Evolutionary conservation across 1,284 basidiomycete species (phyloP), one percentile per base, ranked within the genome.

Genomic region (Sanghuangporus sanghuang): DNA sequence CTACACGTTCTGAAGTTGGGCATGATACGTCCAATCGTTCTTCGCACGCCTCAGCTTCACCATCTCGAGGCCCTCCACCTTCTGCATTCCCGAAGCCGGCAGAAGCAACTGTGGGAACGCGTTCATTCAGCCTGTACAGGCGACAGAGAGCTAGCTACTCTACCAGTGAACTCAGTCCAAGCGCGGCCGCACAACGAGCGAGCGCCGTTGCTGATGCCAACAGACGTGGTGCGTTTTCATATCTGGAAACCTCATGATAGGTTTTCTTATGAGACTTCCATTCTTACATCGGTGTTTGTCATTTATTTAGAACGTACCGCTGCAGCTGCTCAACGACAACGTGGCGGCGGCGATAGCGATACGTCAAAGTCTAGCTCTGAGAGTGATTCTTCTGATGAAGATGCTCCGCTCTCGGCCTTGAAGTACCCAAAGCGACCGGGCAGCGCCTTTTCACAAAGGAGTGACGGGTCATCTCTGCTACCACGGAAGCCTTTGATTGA

Each of bases 401-500:
- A 81, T 65, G 73, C 77, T 42, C 81, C 81, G 3, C 71, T 84
- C 46, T 74, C 78, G 1, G 70, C 69, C 21, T 68, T 81, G 36
- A 70, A 79, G 11, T 68, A 69, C 0, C 80, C 81, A 21, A 72
- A 71, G 38, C 76, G 81, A 40, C 80, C 81, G 16, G 78, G 78
- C 5, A 81, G 73, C 67, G 73, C 74, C 54, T 75, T 71, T 68
- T 87, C 77, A 69, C 66, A 77, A 69, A 67, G 77, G 66, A 67
- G 76, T 64, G 70, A 67, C 67, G 72, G 65, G 21, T 71, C 70
- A 35, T 52, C 61, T 48, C 53, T 72, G 70, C 39, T 67, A 69
- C 42, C 73, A 75, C 35, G 69, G 71, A 82, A 80, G 66, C 83
- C 83, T 0, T 73, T 84, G 27, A 81, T 84, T 27, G 83, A 84